Evolutionary conservation across 2,329 filamentous ascomycete genomes (phyloP).

Genomic region (Paracoccidioides brasiliensis): DNA sequence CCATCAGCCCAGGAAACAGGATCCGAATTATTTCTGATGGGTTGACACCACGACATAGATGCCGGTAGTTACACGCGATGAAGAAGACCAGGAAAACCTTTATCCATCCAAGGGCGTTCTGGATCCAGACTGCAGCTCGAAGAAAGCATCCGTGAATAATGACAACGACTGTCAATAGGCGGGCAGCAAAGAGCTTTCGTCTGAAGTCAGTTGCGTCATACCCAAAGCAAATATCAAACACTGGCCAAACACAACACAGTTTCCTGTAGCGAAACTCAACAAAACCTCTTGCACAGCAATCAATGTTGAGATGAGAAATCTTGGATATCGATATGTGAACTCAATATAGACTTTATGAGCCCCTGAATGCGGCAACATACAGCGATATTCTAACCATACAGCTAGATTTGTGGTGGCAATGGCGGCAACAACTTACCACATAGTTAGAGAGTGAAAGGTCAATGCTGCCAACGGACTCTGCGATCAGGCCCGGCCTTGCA

Average conservation of each 20-base stretch:
- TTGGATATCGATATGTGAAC: conserved; percentile 51
- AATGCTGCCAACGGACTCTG: conserved; percentile 52
- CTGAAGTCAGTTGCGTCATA: conserved; percentile 17
- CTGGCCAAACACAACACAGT: conserved; percentile 56
- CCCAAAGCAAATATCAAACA: conserved; percentile 49
- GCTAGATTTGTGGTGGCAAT: conserved; percentile 49
- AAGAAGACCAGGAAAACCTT: conserved; percentile 36
- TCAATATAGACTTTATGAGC: conserved; percentile 60
- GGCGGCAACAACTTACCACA: conserved; percentile 52
- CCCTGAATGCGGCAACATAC: conserved; percentile 56
- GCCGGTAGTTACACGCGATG: not conserved
- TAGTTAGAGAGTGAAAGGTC: conserved; percentile 43
- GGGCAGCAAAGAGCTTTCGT: not conserved
- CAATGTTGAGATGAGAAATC: conserved; percentile 51
- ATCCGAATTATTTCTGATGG: not conserved
- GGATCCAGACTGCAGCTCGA: conserved; percentile 44
- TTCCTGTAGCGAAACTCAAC: conserved; percentile 55
- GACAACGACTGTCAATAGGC: not conserved
- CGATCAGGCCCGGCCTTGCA: conserved; percentile 54
- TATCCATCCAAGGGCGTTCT: conserved; percentile 50
- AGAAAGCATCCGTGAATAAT: conserved; percentile 33
- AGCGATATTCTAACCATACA: conserved; percentile 54
- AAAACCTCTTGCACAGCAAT: conserved; percentile 52
- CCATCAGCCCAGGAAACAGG: not conserved
- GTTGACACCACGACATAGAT: not conserved